These are phyloP conservation scores for Phanerochaete carnosa DNA, from an alignment of 768 basidiomycete genomes.

Conservation along the genomic window DNA sequence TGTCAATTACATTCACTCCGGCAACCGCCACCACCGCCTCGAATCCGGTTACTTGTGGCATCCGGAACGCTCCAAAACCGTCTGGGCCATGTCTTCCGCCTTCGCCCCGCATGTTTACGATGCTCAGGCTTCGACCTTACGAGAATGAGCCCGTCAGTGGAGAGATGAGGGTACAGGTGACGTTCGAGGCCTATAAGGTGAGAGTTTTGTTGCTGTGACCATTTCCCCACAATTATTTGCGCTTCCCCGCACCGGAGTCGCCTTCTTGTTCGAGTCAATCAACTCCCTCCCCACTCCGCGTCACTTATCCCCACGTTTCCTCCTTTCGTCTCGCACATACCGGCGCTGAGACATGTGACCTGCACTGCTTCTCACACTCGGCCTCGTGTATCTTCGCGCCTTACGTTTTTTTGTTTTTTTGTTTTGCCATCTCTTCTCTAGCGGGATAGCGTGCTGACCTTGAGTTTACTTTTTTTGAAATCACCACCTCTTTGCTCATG, in stretches of 20 bases:
- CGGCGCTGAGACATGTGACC: conserved; percentile 1
- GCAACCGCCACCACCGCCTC: background rate
- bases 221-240: conserved; percentile 5
- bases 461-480: background rate
- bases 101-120: conserved; percentile 1
- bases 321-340: background rate
- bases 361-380: background rate
- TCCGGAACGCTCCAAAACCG: background rate
- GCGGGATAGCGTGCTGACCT: background rate
- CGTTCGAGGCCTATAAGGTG: conserved; percentile 89
- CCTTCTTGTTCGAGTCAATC: background rate
- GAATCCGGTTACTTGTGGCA: background rate
- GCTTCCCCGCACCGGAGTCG: background rate
- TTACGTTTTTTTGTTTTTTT: background rate
- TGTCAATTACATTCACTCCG: background rate
- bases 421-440: background rate
- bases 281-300: background rate
- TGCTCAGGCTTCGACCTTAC: conserved; percentile 61
- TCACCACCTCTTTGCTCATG: background rate
- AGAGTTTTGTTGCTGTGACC: conserved; percentile 23
- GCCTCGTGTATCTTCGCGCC: conserved; percentile 2
- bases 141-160: conserved; percentile 85
- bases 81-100: conserved; percentile 14
- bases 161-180: conserved; percentile 92
- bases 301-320: conserved; percentile 1